Conservation (phyloP, 345 rosid genomes). For the Brassica incana region DNA sequence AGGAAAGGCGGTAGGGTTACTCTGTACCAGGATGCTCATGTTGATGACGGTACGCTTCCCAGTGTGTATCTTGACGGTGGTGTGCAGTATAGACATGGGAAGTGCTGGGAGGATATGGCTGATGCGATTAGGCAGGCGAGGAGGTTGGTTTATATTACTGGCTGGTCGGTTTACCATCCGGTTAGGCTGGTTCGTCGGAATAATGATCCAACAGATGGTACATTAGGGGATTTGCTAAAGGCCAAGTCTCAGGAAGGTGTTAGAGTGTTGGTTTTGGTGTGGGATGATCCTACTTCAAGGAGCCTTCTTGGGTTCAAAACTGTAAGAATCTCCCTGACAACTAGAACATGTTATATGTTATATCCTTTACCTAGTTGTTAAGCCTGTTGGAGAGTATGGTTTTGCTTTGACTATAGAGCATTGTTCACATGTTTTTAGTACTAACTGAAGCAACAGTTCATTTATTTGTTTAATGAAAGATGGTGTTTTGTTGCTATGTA, state of each 20-base stretch:
- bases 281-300: slow-evolving; percentile 97
- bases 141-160: slow-evolving; percentile 76
- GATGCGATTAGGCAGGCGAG: slow-evolving; percentile 79
- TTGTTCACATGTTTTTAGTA: slow-evolving; percentile 9
- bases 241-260: slow-evolving; percentile 95
- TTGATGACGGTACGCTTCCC: slow-evolving; percentile 60
- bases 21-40: slow-evolving; percentile 94
- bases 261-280: slow-evolving; percentile 81
- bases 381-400: slow-evolving; percentile 4
- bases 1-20: slow-evolving; percentile 80
- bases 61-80: slow-evolving; percentile 56
- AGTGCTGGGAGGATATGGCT: slow-evolving; percentile 79
- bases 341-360: not conserved
- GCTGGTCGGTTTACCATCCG: slow-evolving; percentile 82
- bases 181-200: slow-evolving; percentile 64
- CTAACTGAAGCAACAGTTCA: not conserved
- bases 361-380: not conserved
- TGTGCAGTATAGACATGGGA: slow-evolving; percentile 51
- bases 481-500: slow-evolving; percentile 39
- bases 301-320: slow-evolving; percentile 65
- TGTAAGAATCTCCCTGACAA: slow-evolving; percentile 47
- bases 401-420: not conserved
- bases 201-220: slow-evolving; percentile 38
- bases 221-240: slow-evolving; percentile 79
- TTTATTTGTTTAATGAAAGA: not conserved